Percentiles rank a stretch among this genome's conserved stretches.
These are phyloP conservation scores for Dactylonectria macrodidyma DNA, from an alignment of 2,329 filamentous ascomycete genomes.

Conservation along the genomic window DNA sequence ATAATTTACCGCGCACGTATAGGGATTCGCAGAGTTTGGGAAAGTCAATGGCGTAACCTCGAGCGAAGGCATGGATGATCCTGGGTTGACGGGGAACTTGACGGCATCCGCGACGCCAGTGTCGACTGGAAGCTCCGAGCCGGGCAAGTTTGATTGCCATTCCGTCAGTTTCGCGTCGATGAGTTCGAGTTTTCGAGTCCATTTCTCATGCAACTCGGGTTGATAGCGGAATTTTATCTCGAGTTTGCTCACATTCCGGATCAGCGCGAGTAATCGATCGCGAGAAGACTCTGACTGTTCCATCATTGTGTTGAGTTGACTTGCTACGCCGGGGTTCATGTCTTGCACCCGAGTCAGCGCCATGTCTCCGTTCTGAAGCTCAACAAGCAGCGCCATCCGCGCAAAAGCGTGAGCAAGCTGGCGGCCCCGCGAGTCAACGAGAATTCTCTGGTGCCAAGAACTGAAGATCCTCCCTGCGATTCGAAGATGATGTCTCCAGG, in stretches of 20 bases:
- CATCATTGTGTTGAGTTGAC: slow-evolving; percentile 7
- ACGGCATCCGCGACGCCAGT: slow-evolving; percentile 10
- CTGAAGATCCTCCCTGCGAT: slow-evolving; percentile 5
- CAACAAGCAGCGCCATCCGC: slow-evolving; percentile 14
- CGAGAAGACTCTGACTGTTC: slow-evolving; percentile 13
- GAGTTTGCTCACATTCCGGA: slow-evolving; percentile 5
- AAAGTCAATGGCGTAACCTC: slow-evolving; percentile 13
- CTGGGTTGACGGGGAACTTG: background rate
- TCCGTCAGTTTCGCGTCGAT: slow-evolving; percentile 10
- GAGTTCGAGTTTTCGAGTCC: slow-evolving; percentile 6
- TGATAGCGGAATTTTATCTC: slow-evolving; percentile 15
- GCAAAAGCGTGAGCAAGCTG: slow-evolving; percentile 14
- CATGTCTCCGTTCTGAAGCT: slow-evolving; percentile 14
- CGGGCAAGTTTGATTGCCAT: slow-evolving; percentile 6
- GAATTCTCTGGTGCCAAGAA: background rate
- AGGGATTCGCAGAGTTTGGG: slow-evolving; percentile 12
- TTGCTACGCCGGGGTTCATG: slow-evolving; percentile 16
- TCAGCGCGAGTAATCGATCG: slow-evolving; percentile 10
- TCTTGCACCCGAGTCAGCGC: slow-evolving; percentile 8
- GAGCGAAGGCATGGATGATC: background rate
- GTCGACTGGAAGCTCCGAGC: slow-evolving; percentile 16
- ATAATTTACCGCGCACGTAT: slow-evolving; percentile 12
- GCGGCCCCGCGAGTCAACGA: background rate
- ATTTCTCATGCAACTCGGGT: slow-evolving; percentile 10
- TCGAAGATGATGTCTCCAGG: slow-evolving; percentile 14